Percentiles rank a stretch among this genome's conserved stretches.
Conservation (phyloP, 805 yeast species). For the Ogataea neopini region DNA sequence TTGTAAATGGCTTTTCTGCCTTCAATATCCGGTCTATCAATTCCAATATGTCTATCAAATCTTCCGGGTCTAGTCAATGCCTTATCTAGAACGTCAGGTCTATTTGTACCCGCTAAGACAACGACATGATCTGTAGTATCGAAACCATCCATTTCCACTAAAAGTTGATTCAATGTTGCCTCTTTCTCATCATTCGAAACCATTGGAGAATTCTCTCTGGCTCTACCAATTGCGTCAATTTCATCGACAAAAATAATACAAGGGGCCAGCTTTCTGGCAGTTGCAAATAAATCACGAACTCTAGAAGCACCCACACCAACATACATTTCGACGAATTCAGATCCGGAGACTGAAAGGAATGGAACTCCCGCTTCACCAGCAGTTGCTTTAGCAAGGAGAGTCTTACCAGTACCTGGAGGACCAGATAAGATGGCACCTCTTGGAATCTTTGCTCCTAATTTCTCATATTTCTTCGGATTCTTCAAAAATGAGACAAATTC, state of each 20-base stretch:
- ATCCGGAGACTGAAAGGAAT: slow-evolving; percentile 92
- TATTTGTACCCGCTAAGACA: slow-evolving; percentile 95
- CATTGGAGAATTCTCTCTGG: slow-evolving; percentile 60
- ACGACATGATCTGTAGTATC: slow-evolving; percentile 89
- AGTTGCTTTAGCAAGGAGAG: slow-evolving; percentile 94
- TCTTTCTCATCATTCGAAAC: slow-evolving; percentile 97
- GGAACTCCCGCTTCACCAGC: slow-evolving; percentile 99
- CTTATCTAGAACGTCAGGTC: slow-evolving; percentile 89
- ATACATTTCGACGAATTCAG: slow-evolving; percentile 98
- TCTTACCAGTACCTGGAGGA: slow-evolving; percentile 99
- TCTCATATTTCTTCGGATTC: slow-evolving; percentile 86
- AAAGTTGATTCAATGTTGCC: slow-evolving; percentile 89
- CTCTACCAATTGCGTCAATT: slow-evolving; percentile 98
- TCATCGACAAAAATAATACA: slow-evolving; percentile 96
- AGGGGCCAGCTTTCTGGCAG: slow-evolving; percentile 94
- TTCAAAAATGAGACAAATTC: slow-evolving; percentile 94
- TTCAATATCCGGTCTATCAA: slow-evolving; percentile 92
- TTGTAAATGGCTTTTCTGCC: slow-evolving; percentile 92
- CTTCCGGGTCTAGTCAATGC: slow-evolving; percentile 97
- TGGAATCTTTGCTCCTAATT: slow-evolving; percentile 95
- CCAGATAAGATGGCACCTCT: slow-evolving; percentile 97
- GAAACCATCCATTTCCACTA: slow-evolving; percentile 99
- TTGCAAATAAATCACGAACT: slow-evolving; percentile 91
- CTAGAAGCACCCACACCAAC: slow-evolving; percentile 99
- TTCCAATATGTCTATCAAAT: slow-evolving; percentile 88